Evolutionary conservation across 129 eudicot genomes (phyloP).

Genomic region (Lactuca sativa): DNA sequence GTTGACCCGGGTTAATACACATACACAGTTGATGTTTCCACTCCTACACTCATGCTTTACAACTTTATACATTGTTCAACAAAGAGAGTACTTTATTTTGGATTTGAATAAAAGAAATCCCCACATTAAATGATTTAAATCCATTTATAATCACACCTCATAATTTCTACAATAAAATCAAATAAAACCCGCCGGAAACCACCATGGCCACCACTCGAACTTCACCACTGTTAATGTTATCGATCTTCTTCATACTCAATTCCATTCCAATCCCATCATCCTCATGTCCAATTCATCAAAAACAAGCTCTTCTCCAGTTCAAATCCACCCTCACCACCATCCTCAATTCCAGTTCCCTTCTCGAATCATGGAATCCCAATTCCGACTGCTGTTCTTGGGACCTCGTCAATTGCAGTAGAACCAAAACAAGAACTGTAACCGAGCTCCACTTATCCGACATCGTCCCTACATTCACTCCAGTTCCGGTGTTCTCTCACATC

Average conservation of each 20-base stretch:
- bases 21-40: no score
- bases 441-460: slow-evolving; percentile 35
- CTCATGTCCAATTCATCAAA: slow-evolving; percentile 27
- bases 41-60: no score
- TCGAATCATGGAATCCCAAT: slow-evolving; percentile 46
- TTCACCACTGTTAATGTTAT: neutral
- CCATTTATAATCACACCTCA: no score
- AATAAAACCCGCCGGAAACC: neutral
- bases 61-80: no score
- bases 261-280: slow-evolving; percentile 22
- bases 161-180: no score
- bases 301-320: slow-evolving; percentile 31
- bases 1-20: no score
- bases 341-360: slow-evolving; percentile 33
- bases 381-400: slow-evolving; percentile 57
- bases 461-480: slow-evolving; percentile 6
- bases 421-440: slow-evolving; percentile 12
- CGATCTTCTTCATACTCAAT: slow-evolving; percentile 27
- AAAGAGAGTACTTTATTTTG: no score
- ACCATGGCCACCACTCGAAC: slow-evolving; percentile 6
- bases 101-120: no score
- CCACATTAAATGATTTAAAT: no score
- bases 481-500: slow-evolving; percentile 16
- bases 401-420: slow-evolving; percentile 33
- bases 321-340: slow-evolving; percentile 38